Conservation (phyloP, 176 grass and related monocot species). For the Carex pumila region DNA sequence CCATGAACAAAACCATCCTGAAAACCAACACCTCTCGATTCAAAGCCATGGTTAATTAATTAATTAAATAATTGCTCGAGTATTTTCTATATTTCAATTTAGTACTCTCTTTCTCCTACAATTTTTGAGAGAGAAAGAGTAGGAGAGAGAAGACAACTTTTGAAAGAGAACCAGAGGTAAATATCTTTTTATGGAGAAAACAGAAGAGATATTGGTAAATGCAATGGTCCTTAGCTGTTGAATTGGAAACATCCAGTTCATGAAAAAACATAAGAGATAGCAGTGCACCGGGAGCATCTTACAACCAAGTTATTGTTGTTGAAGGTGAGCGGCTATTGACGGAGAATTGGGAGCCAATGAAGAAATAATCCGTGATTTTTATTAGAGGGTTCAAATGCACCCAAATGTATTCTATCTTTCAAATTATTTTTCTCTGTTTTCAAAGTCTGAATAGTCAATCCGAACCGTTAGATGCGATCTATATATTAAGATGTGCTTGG, state of each 20-base stretch:
- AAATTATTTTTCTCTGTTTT: too few species aligned
- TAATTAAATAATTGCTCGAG: not conserved
- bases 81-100: not conserved
- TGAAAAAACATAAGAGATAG: too few species aligned
- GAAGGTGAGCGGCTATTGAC: not conserved
- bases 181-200: not conserved
- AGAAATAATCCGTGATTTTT: not conserved
- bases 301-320: not conserved
- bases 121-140: conserved; percentile 5
- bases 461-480: too few species aligned
- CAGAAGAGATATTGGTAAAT: not conserved
- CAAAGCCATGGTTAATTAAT: not conserved
- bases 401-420: too few species aligned
- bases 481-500: too few species aligned
- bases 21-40: not conserved
- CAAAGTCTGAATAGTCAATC: too few species aligned
- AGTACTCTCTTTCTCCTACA: conserved; percentile 3
- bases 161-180: not conserved
- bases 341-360: not conserved
- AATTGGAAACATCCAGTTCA: not conserved
- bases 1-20: conserved; percentile 7
- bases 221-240: not conserved
- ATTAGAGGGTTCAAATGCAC: too few species aligned
- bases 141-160: not conserved
- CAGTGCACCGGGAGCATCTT: not conserved